phyloP scores from a whole-genome alignment of 768 basidiomycete genomes.

The Pleurotus tuber-regium region DNA sequence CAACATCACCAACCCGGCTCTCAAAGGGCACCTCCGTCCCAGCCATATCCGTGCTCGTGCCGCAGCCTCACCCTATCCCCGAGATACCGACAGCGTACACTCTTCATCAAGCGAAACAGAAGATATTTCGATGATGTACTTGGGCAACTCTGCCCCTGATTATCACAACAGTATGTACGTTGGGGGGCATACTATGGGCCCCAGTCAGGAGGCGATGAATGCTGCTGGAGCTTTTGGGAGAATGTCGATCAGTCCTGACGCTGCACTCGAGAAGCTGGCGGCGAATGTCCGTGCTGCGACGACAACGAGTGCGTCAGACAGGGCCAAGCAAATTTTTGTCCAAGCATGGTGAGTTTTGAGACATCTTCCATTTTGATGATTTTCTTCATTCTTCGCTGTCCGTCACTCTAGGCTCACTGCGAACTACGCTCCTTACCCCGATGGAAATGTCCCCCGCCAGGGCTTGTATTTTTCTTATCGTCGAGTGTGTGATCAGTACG shows the following conservation, averaged over 20 bases:
- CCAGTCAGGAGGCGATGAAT: constrained; percentile 55
- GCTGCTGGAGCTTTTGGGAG: constrained; percentile 73
- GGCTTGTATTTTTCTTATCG: constrained; percentile 93
- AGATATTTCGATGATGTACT: constrained; percentile 78
- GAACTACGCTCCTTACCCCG: constrained; percentile 88
- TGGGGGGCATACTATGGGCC: constrained; percentile 42
- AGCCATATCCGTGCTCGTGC: constrained; percentile 78
- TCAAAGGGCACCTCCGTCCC: constrained; percentile 75
- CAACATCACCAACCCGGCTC: constrained; percentile 69
- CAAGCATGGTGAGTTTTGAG: constrained; percentile 74
- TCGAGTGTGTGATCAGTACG: constrained; percentile 88
- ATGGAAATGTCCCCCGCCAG: constrained; percentile 91
- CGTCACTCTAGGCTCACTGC: constrained; percentile 66
- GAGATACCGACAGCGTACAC: constrained; percentile 83
- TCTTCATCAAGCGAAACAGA: constrained; percentile 90
- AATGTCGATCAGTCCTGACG: constrained; percentile 75
- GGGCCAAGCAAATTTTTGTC: constrained; percentile 91
- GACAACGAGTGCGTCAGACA: constrained; percentile 86
- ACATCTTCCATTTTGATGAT: constrained; percentile 15
- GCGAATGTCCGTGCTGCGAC: constrained; percentile 86
- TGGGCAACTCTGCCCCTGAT: constrained; percentile 46
- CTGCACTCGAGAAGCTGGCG: constrained; percentile 81
- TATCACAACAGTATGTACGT: constrained; percentile 64
- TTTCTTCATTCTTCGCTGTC: constrained; percentile 12
- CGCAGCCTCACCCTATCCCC: constrained; percentile 81